A percentile compares a stretch with the other conserved stretches of the same genome.
Evolutionary conservation across 2,329 filamentous ascomycete species (phyloP).

Genomic region (Talaromyces sp.): DNA sequence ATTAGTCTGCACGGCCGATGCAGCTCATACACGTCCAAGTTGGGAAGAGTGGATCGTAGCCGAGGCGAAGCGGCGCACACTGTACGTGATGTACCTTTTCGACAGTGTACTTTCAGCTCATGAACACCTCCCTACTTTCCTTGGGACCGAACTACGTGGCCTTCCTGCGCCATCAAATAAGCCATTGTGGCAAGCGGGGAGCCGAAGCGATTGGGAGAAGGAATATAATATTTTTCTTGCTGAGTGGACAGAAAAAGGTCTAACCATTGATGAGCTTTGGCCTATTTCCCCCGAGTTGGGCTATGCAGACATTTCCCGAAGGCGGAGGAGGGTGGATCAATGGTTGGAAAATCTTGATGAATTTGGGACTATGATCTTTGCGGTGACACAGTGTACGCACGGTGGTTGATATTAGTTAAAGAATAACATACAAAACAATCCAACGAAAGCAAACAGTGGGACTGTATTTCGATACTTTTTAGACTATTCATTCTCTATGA

Average conservation of each 20-base stretch:
- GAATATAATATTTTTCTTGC: slow-evolving; percentile 41
- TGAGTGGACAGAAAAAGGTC: slow-evolving; percentile 37
- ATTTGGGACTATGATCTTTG: slow-evolving; percentile 52
- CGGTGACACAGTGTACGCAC: slow-evolving; percentile 27
- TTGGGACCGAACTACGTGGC: slow-evolving; percentile 46
- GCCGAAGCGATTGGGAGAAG: slow-evolving; percentile 38
- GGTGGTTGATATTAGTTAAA: slow-evolving; percentile 16
- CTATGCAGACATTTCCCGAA: slow-evolving; percentile 13
- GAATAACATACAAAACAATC: too few relatives aligned
- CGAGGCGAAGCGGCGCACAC: slow-evolving; percentile 49
- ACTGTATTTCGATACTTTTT: too few relatives aligned
- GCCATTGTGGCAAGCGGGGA: slow-evolving; percentile 40
- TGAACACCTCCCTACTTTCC: slow-evolving; percentile 43
- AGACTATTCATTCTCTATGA: too few relatives aligned
- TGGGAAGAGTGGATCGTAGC: slow-evolving; percentile 55
- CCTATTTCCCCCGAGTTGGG: slow-evolving; percentile 30
- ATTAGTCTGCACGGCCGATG: slow-evolving; percentile 43
- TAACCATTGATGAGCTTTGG: slow-evolving; percentile 53
- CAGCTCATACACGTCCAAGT: slow-evolving; percentile 32
- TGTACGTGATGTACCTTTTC: slow-evolving; percentile 53
- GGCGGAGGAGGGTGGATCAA: slow-evolving; percentile 39
- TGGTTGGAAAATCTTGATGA: slow-evolving; percentile 52
- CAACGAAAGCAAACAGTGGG: too few relatives aligned
- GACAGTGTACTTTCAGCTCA: slow-evolving; percentile 46
- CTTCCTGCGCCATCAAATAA: slow-evolving; percentile 42